Conservation (phyloP, 2,329 filamentous ascomycete species). For the Colletotrichum sp. region DNA sequence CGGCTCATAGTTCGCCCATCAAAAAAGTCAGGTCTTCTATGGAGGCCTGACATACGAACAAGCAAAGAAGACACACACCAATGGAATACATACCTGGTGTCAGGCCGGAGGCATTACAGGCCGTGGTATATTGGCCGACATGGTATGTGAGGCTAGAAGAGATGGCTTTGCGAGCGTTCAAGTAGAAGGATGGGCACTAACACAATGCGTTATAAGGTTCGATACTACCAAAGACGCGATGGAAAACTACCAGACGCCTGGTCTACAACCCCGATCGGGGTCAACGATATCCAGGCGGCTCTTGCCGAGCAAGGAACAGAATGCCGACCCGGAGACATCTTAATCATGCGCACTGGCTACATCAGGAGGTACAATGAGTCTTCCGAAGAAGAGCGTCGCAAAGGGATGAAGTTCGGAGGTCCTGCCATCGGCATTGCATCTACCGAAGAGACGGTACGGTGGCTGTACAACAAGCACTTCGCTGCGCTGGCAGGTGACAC, state of each 20-base stretch:
- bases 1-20: background rate
- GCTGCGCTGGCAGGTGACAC: slow-evolving; percentile 50
- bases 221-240: background rate
- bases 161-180: background rate
- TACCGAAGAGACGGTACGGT: slow-evolving; percentile 40
- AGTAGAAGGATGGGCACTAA: background rate
- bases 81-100: background rate
- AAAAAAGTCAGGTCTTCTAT: background rate
- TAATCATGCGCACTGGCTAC: background rate
- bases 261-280: background rate
- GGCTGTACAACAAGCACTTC: slow-evolving; percentile 53
- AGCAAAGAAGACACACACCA: background rate
- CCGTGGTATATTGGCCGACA: background rate
- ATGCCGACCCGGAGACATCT: background rate
- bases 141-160: background rate
- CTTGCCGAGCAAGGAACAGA: background rate
- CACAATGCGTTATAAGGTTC: background rate
- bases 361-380: background rate
- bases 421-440: slow-evolving; percentile 39
- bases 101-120: background rate
- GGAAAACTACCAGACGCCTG: background rate
- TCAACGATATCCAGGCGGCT: background rate
- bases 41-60: background rate
- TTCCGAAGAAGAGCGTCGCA: background rate
- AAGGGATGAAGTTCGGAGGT: background rate